A percentile compares a stretch with the other conserved stretches of the same genome.
These are phyloP conservation scores for Fragilaria radians DNA, from an alignment of 108 stramenopile species.

Conservation along the genomic window DNA sequence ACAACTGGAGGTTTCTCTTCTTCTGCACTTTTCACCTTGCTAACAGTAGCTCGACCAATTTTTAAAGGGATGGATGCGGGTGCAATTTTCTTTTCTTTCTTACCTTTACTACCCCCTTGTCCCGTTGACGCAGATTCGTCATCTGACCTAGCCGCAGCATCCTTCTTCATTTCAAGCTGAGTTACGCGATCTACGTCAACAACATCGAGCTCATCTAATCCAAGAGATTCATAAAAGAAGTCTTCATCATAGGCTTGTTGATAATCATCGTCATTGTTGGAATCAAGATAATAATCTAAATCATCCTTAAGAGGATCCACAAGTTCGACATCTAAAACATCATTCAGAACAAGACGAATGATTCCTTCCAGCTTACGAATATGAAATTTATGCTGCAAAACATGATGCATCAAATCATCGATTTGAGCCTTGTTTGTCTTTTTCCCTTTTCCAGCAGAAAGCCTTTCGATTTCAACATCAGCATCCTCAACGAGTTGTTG, in stretches of 20 bases:
- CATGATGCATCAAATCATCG: slow-evolving; percentile 63
- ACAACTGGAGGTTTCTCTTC: slow-evolving; percentile 12
- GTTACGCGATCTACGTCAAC: slow-evolving; percentile 79
- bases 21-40: slow-evolving; percentile 20
- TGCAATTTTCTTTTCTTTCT: slow-evolving; percentile 36
- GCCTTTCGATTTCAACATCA: slow-evolving; percentile 84
- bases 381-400: slow-evolving; percentile 87
- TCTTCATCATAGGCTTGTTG: slow-evolving; percentile 87
- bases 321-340: slow-evolving; percentile 63
- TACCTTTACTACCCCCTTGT: slow-evolving; percentile 21
- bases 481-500: slow-evolving; percentile 61
- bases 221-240: slow-evolving; percentile 85
- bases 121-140: slow-evolving; percentile 18
- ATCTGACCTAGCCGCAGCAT: slow-evolving; percentile 23
- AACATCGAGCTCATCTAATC: slow-evolving; percentile 78
- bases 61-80: slow-evolving; percentile 72
- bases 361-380: slow-evolving; percentile 93
- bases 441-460: slow-evolving; percentile 76
- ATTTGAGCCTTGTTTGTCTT: slow-evolving; percentile 77
- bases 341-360: slow-evolving; percentile 93
- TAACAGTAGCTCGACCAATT: slow-evolving; percentile 78
- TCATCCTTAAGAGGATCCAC: slow-evolving; percentile 93
- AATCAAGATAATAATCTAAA: slow-evolving; percentile 93
- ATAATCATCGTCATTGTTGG: slow-evolving; percentile 85
- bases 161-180: slow-evolving; percentile 26